Base-by-base conservation (phyloP, 257 asterid genomes). In the Plantago elongata region DNA sequence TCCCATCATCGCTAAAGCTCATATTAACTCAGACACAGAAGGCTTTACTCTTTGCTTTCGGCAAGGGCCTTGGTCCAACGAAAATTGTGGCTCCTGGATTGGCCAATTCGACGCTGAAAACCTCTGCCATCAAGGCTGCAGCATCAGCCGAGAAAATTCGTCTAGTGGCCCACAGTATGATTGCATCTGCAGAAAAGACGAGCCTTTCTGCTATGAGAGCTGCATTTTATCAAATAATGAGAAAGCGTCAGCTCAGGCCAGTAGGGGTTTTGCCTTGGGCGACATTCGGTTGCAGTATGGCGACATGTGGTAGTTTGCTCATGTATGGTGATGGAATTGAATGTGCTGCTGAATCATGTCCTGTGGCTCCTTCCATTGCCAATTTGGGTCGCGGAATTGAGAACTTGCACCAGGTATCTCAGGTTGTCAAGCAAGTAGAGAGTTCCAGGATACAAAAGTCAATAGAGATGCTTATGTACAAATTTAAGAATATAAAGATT, bases 321-420 rank as follows among this genome's bases (percentile, higher is more conserved):
- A 66, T 64, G 11, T 88, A 70, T 65, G 97, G 97, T 5, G 98
- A 92, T 72, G 95, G 97, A 37, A 88, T 92, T 43, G 98, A 92
- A 70, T 88, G 95, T 81, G 98, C 74, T 63, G 92, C 84, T 6
- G 98, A 92, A 60, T 92, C 96, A 3, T 66, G 80, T 46, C 99
- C 97, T 9, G 69, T 79, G 2, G 99, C 99, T 67, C 83, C 86
- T 57, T 89, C 97, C 3, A 92, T 92, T 42, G 99, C 97, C 45
- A 81, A 80, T 66, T 80, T 92, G 87, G 98, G 98, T 14, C 94
- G 97, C 38, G 98, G 98, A 47, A 79, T 92, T 66, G 82, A 66
- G 43, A 92, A 79, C 49, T 63, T 92, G 52, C 99, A 78, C 62
- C 76, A 75, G 73, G 93, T 90, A 6, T 81, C 99, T n/a, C 61